Evolutionary conservation across 768 basidiomycete genomes (phyloP), one percentile per base, ranked within the genome.

Genomic region (Macrocybe gigantea): DNA sequence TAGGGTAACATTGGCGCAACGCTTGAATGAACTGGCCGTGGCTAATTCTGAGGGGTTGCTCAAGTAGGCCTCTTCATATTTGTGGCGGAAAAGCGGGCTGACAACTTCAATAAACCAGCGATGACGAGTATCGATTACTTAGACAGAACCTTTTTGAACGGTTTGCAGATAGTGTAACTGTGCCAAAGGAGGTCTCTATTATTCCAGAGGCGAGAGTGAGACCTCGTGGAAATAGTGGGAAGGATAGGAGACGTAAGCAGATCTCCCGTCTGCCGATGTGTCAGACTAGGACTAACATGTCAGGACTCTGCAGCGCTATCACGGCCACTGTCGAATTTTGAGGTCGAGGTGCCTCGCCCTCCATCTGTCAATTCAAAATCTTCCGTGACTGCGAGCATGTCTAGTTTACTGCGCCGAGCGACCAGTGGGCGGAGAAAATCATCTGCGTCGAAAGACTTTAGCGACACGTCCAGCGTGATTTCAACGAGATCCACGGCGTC

Each of bases 61-160:
- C 45, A 80, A 80, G 88, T 87, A 60, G 58, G 81, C 44, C 10
- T 38, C 14, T n/a, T 40, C 15, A 47, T 22, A 22, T 22, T 1
- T 22, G 22, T 22, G 4, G 22, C 4, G 22, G 22, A 22, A 22
- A 4, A 32, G 10, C 7, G 7, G 22, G 32, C 35, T 45, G 12
- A 31, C 14, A 41, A 14, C 36, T 29, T 48, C 3, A 40, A 49
- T 33, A 44, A 33, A 56, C 33, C 50, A 92, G 90, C 60, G 86
- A 92, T 64, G 87, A 91, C 55, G 90, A 90, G 60, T 92, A 92
- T 61, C 82, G 89, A 44, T 63, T 92, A 38, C 75, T 93, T 9
- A 82, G 90, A 38, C 88, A 90, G 63, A 88, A 83, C 59, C 71
- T 93, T 35, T 92, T 93, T 55, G 87, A 91, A 61, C 79, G 90